These are phyloP conservation scores for Exophiala oligosperma DNA, from an alignment of 2,329 filamentous ascomycete genomes.

Conservation along the genomic window DNA sequence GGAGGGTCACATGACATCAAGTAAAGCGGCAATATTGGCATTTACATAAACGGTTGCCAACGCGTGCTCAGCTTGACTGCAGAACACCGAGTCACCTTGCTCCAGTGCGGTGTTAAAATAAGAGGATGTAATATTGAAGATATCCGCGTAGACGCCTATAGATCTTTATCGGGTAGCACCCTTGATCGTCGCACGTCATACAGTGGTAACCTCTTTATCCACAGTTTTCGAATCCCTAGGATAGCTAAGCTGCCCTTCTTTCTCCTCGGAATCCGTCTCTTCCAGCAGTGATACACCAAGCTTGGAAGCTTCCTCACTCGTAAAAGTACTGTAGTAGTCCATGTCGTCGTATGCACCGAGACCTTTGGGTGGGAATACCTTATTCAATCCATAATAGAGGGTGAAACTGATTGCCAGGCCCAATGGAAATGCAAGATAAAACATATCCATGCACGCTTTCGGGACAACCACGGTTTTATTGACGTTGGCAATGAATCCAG, in stretches of 20 bases:
- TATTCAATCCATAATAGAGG: slow-evolving; percentile 35
- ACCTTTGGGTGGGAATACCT: slow-evolving; percentile 19
- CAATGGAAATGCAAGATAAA: slow-evolving; percentile 43
- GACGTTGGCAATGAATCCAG: slow-evolving; percentile 31
- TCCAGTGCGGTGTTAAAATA: too few species aligned
- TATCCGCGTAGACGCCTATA: too few species aligned
- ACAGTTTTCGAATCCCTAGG: not conserved
- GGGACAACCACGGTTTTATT: slow-evolving; percentile 27
- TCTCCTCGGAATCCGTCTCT: slow-evolving; percentile 9
- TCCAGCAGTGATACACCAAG: slow-evolving; percentile 19
- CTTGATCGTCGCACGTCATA: too few species aligned
- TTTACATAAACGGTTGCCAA: too few species aligned
- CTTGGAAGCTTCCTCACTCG: slow-evolving; percentile 17
- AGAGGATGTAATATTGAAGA: too few species aligned
- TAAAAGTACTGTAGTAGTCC: slow-evolving; percentile 23
- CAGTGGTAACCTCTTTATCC: not conserved
- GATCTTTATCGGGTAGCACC: too few species aligned
- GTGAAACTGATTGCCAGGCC: slow-evolving; percentile 43
- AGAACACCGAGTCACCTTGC: too few species aligned
- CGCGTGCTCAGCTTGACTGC: too few species aligned
- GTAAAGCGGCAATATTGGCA: too few species aligned
- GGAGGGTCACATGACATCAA: too few species aligned
- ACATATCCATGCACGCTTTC: slow-evolving; percentile 38
- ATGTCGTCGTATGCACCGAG: slow-evolving; percentile 24
- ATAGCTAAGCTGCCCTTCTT: not conserved